Conservation (phyloP, 805 yeast genomes). For the Starmera pachycereana region DNA sequence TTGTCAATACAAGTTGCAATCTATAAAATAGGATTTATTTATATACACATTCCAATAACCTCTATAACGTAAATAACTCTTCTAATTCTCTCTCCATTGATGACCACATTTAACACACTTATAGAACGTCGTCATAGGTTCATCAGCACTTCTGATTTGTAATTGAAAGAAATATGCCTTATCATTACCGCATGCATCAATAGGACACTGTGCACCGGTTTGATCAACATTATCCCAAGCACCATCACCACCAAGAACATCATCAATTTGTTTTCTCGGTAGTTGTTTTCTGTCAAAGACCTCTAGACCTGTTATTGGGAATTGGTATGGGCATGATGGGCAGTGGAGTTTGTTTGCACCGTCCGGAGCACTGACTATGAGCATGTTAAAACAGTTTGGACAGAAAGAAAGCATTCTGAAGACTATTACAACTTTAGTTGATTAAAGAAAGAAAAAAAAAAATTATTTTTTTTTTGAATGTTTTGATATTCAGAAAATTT, state of each 20-base stretch:
- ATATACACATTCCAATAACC: background rate
- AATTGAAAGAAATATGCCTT: constrained; percentile 95
- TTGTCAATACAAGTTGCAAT: background rate
- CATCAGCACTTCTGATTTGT: constrained; percentile 96
- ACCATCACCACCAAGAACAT: constrained; percentile 92
- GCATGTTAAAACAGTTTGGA: constrained; percentile 90
- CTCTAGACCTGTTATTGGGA: constrained; percentile 74
- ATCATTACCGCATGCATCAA: constrained; percentile 73
- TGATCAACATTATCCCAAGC: constrained; percentile 99
- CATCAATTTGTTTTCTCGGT: constrained; percentile 87
- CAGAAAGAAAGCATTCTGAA: constrained; percentile 81
- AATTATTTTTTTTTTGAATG: too few species aligned
- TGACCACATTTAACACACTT: constrained; percentile 89
- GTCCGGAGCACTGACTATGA: constrained; percentile 56
- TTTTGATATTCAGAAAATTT: too few species aligned
- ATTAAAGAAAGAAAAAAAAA: too few species aligned
- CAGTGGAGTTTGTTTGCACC: constrained; percentile 68
- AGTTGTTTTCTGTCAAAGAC: constrained; percentile 78
- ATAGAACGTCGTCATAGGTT: constrained; percentile 98
- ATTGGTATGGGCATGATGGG: constrained; percentile 92
- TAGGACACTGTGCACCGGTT: constrained; percentile 86
- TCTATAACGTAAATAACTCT: background rate
- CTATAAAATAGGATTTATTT: background rate
- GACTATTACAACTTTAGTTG: too few species aligned
- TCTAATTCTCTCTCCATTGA: constrained; percentile 92